Percentiles rank a stretch among this genome's conserved stretches.
These are phyloP conservation scores for Trichopus zeylanicus DNA, from an alignment of 116 monocot genomes.

Conservation along the genomic window DNA sequence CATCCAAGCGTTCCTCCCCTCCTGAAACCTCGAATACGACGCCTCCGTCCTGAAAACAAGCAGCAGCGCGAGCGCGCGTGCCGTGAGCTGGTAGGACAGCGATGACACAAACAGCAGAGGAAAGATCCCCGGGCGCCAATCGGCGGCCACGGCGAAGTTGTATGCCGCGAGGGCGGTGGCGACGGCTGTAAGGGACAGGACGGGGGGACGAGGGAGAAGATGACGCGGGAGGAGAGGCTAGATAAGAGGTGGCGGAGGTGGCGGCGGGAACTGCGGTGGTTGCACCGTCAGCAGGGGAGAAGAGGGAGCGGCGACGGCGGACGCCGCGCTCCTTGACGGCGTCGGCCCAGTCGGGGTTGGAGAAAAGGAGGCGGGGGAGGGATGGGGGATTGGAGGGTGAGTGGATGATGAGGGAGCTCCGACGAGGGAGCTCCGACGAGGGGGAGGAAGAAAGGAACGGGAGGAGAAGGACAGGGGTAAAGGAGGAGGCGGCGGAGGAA, in stretches of 20 bases:
- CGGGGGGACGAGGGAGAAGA: constrained; percentile 79
- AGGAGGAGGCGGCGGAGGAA: not conserved
- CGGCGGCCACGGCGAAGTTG: constrained; percentile 44
- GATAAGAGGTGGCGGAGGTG: constrained; percentile 76
- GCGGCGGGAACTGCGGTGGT: constrained; percentile 76
- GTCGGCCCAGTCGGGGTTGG: constrained; percentile 70
- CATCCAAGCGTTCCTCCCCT: constrained; percentile 84
- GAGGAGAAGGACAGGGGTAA: not conserved
- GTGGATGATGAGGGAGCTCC: not conserved
- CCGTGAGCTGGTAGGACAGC: constrained; percentile 81
- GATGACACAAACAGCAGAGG: constrained; percentile 46
- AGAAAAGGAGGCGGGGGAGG: constrained; percentile 7
- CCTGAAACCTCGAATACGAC: constrained; percentile 78
- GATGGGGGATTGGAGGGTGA: not conserved
- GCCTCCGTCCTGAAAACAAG: constrained; percentile 94
- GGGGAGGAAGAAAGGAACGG: not conserved
- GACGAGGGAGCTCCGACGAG: not conserved
- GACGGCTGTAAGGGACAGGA: constrained; percentile 49
- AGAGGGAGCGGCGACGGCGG: constrained; percentile 33
- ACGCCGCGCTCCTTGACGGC: constrained; percentile 57
- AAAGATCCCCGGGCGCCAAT: constrained; percentile 36
- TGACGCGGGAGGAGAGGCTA: constrained; percentile 68
- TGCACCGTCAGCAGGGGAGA: constrained; percentile 50
- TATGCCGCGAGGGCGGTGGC: constrained; percentile 57
- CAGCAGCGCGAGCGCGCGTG: constrained; percentile 77